Conservation (phyloP, 164 flowering plant species). For the Stephania japonica region DNA sequence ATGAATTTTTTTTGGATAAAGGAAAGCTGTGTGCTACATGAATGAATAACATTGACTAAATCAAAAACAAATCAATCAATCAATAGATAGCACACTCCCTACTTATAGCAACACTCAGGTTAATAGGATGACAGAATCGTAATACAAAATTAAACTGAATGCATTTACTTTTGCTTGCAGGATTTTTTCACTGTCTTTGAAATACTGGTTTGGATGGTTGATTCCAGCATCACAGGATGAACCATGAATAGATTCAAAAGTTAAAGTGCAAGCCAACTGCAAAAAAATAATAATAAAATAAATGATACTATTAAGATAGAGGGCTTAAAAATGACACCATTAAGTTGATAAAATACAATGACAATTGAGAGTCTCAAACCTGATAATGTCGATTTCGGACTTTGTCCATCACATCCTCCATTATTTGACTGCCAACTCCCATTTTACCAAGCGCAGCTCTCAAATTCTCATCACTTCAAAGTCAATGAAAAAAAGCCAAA, state of each 20-base stretch:
- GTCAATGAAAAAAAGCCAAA: not conserved
- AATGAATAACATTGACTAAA: not conserved
- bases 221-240: constrained; percentile 81
- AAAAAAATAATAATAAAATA: constrained; percentile 10
- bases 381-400: constrained; percentile 77
- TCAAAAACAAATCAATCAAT: not conserved
- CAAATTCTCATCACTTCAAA: constrained; percentile 75
- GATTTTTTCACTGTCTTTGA: constrained; percentile 73
- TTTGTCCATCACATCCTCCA: constrained; percentile 78
- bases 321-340: not conserved
- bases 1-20: too few species aligned
- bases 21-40: not conserved
- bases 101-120: not conserved
- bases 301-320: not conserved
- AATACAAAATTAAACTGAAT: not conserved
- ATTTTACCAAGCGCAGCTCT: constrained; percentile 74
- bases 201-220: constrained; percentile 96
- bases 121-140: not conserved
- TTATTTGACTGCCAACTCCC: constrained; percentile 58
- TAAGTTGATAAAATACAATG: not conserved
- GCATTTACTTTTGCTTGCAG: constrained; percentile 47
- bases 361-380: constrained; percentile 33
- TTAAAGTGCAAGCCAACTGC: constrained; percentile 94
- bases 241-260: constrained; percentile 83
- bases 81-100: not conserved